A percentile compares a stretch with the other conserved stretches of the same genome.
phyloP scores from a whole-genome alignment of 2,329 filamentous ascomycete genomes.

The Calycina marina region DNA sequence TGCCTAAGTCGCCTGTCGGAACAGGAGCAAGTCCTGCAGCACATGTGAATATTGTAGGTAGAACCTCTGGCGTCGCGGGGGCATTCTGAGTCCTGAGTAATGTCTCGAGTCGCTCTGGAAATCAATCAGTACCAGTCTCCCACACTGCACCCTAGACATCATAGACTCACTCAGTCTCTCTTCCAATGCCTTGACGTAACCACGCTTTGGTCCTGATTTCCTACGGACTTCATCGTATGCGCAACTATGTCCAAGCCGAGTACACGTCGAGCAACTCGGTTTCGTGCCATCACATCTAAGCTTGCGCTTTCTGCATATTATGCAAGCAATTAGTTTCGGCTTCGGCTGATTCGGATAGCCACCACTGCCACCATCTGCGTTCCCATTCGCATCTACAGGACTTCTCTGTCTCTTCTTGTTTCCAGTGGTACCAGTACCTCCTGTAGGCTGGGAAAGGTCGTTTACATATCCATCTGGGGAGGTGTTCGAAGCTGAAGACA shows the following conservation, averaged over 20 bases:
- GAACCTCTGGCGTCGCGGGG: constrained; percentile 10
- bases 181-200: constrained; percentile 61
- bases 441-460: constrained; percentile 31
- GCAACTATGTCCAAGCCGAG: constrained; percentile 48
- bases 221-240: constrained; percentile 55
- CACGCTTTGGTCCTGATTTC: constrained; percentile 58
- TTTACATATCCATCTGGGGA: constrained; percentile 38
- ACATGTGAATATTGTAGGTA: constrained; percentile 10
- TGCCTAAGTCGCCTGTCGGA: constrained; percentile 26
- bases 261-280: constrained; percentile 54
- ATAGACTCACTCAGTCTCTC: constrained; percentile 74
- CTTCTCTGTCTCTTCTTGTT: constrained; percentile 22
- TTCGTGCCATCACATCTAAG: constrained; percentile 54
- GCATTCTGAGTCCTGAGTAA: constrained; percentile 68
- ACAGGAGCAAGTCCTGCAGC: constrained; percentile 9
- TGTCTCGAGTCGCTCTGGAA: constrained; percentile 85
- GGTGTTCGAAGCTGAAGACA: constrained; percentile 22
- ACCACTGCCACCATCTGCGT: constrained; percentile 27
- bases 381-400: constrained; percentile 19
- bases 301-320: constrained; percentile 86
- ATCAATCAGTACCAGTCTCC: too few species aligned
- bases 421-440: constrained; percentile 9
- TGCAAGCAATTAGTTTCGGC: constrained; percentile 88
- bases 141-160: too few species aligned
- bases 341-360: constrained; percentile 50